Base-by-base conservation (phyloP, 495 filamentous ascomycete species). In the Wilcoxina mikolae region DNA sequence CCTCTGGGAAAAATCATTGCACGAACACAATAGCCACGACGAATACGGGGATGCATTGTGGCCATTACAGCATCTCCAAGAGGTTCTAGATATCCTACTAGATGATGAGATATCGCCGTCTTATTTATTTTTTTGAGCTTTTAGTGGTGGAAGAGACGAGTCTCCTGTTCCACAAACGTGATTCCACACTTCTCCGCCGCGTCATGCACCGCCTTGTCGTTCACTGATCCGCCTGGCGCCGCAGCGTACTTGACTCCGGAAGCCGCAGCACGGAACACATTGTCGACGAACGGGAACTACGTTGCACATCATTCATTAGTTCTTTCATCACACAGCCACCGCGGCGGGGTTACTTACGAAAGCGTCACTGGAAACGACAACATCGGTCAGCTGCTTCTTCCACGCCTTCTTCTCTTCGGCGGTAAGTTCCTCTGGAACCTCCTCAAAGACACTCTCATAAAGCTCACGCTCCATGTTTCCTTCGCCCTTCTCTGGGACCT, bases 271-370 rank as follows among this genome's bases (percentile, higher is more conserved):
- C 91, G 78, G 77, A 90, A 94, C 56, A 98, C 82, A 62, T 98
- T 98, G 76, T 96, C 91, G 60, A 85, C 84, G 74, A 98, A 98
- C 53, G 91, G 91, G 80, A 96, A 95, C 85, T 89, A 43, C 23
- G 17, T n/a, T n/a, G 17, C 27, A 4, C 10, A 51, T 4, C 12
- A 22, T 51, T n/a, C 42, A 54, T 47, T 43, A 44, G n/a, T 33
- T 20, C 27, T 46, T 20, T 11, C 11, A 12, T 2, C 11, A 18
- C 43, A 46, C 22, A 24, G 11, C 22, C 11, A 17, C n/a, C 23
- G 11, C 43, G 23, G n/a, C 25, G 39, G 27, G 22, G 41, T 26
- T 41, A 76, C 84, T 72, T 75, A 91, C 85, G 72, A 98, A 98
- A 56, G 91, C 91, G 71, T 98, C 91, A 55, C 84, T 90, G 9